Evolutionary conservation across 2,329 filamentous ascomycete genomes (phyloP), one percentile per base, ranked within the genome.

Genomic region (Chaetomium globosum): DNA sequence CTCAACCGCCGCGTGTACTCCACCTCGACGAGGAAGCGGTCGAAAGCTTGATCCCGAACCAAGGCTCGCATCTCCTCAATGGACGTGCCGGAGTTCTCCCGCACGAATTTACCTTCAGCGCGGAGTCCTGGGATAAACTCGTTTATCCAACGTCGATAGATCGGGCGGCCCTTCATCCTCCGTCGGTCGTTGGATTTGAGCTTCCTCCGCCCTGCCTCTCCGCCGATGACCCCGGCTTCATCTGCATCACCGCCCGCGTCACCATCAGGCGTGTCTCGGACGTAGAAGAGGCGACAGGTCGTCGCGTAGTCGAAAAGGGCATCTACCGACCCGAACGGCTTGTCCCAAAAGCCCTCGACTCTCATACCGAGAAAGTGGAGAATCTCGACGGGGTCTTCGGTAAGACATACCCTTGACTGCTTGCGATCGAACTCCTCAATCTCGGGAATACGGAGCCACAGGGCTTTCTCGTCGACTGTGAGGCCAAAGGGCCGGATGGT

Each of bases 371-470:
- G 80, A 70, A 94, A 92, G 0, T 75, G 59, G 16, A 93, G 79
- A 0, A 88, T 81, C 19, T 80, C 72, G 1, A 68, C 68, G 0
- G 89, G 86, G 12, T 89, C 80, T 0, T 75, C 75, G 0, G 87
- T 87, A 0, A 94, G 80, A 16, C 85, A 80, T 1, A 94, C 71
- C 64, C 83, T 83, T 56, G 86, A 78, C 64, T 80, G 80, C 65
- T 85, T 85, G 66, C 79, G 81, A 73, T 91, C 80, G 2, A 79
- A 68, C 0, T 74, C 67, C 71, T 93, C 90, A 39, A 93, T 86
- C 73, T 92, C 88, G 4, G 83, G 81, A 19, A 93, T 82, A 0
- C 89, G 84, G 0, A 94, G 71, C 73, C 83, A 86, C 1, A 95
- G 75, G 1, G 86, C 89, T 13, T 74, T 75, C 59, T 91, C 85